phyloP scores from a whole-genome alignment of 768 basidiomycete species.

The Leccinum incarnatum region DNA sequence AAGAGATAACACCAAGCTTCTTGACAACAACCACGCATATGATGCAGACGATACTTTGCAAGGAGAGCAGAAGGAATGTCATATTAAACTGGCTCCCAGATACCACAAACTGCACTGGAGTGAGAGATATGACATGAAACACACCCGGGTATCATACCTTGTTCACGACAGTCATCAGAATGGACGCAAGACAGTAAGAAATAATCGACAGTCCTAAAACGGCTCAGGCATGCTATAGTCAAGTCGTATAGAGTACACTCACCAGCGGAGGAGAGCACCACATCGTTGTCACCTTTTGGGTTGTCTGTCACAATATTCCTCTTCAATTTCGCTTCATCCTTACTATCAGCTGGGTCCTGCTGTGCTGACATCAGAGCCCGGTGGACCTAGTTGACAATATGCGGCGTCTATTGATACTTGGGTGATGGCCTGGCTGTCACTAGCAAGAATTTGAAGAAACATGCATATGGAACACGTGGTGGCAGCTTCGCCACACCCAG shows the following conservation, averaged over 20 bases:
- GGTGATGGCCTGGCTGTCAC: no score
- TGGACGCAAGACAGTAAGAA: constrained; percentile 89
- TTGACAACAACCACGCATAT: constrained; percentile 73
- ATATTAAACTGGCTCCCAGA: constrained; percentile 92
- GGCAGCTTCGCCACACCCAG: no score
- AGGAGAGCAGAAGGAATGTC: constrained; percentile 91
- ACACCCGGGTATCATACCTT: constrained; percentile 54
- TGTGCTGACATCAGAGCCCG: constrained; percentile 14
- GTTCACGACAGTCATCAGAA: constrained; percentile 96
- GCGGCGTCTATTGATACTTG: not conserved
- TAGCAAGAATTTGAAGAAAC: no score
- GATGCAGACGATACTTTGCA: constrained; percentile 89
- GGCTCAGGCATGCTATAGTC: not conserved
- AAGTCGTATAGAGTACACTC: constrained; percentile 5
- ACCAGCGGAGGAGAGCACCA: constrained; percentile 22
- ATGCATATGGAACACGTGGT: not conserved
- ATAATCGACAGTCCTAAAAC: constrained; percentile 71
- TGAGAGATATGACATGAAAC: constrained; percentile 1
- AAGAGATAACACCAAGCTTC: constrained; percentile 72
- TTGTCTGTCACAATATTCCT: constrained; percentile 46
- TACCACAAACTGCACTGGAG: constrained; percentile 73
- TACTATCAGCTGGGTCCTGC: constrained; percentile 25
- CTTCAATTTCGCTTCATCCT: constrained; percentile 51
- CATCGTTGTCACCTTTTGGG: constrained; percentile 17
- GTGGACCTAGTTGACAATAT: not conserved